Base-by-base conservation (phyloP, 345 rosid genomes). In the Salix dunnii region DNA sequence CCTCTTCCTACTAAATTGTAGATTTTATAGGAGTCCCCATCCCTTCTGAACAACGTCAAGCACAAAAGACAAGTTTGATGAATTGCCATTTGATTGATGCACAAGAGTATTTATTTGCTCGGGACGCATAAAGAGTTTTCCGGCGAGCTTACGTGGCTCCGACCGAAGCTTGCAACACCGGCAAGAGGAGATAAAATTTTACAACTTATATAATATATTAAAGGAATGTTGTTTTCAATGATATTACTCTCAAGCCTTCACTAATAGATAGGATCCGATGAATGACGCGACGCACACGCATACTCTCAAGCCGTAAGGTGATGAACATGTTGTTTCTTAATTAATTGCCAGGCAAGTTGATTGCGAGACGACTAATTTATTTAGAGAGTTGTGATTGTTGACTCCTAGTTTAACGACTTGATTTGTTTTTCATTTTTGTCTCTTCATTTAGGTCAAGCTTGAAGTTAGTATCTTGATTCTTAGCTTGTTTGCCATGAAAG, bases 201-300 rank as follows among this genome's bases (percentile, higher is more conserved):
- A 71, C 1, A 16, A 30, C 46, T 49, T 20, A 18, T 7, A 20
- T 1, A 1, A 8, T 33, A 61, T 11, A 28, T 53, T 18, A 28
- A 55, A 33, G 38, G 18, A 53, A 27, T 14, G 82, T 79, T 71
- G 79, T 78, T 68, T 68, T 82, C 83, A 58, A 63, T 25, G 64
- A 36, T 76, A 74, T 74, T 62, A 65, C 63, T 64, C 64, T 70
- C 46, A 76, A 35, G 21, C 51, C 46, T 72, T 12, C 67, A 58
- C 6, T 16, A 9, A 58, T 21, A 40, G 1, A 66, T 21, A 7
- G 43, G 43, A 33, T 10, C 43, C 43, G 43, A 10, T 40, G 43
- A 40, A 40, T 40, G 10, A 40, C 12, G 5, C 35, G 10, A 40
- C 12, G 5, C 35, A 33, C 35, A 33, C 35, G 5, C 35, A 33